phyloP scores from a whole-genome alignment of 2,329 filamentous ascomycete species.

The Catunica adiposa region DNA sequence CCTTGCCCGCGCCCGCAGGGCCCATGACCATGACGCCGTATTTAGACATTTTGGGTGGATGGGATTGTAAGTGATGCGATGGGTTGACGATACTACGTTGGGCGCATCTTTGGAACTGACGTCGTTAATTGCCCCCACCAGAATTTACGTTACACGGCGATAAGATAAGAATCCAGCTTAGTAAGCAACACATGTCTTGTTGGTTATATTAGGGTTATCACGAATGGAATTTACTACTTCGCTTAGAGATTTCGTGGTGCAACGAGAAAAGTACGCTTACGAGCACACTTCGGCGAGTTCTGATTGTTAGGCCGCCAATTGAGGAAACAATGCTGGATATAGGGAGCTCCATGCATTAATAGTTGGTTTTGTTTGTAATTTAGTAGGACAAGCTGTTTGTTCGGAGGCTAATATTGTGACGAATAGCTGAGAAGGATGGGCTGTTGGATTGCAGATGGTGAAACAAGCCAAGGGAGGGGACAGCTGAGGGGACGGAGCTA shows the following conservation, averaged over 20 bases:
- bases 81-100: too few relatives aligned
- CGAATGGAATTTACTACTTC: too few relatives aligned
- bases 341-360: too few relatives aligned
- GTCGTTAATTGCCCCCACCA: neutral
- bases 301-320: too few relatives aligned
- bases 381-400: too few relatives aligned
- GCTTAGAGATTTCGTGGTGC: too few relatives aligned
- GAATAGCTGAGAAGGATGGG: neutral
- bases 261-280: too few relatives aligned
- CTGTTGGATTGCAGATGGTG: neutral
- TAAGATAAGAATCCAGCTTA: neutral
- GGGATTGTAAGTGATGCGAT: constrained; percentile 16
- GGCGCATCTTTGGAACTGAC: neutral
- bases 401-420: too few relatives aligned
- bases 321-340: too few relatives aligned
- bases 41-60: constrained; percentile 53
- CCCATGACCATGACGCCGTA: constrained; percentile 93
- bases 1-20: constrained; percentile 87
- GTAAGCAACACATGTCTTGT: neutral
- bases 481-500: neutral
- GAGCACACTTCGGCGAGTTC: too few relatives aligned
- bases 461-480: neutral
- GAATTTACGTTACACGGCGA: neutral
- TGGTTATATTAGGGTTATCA: too few relatives aligned
- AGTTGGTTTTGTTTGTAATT: too few relatives aligned